phyloP scores from a whole-genome alignment of 2,329 filamentous ascomycete species.

The Metarhizium anisopliae region DNA sequence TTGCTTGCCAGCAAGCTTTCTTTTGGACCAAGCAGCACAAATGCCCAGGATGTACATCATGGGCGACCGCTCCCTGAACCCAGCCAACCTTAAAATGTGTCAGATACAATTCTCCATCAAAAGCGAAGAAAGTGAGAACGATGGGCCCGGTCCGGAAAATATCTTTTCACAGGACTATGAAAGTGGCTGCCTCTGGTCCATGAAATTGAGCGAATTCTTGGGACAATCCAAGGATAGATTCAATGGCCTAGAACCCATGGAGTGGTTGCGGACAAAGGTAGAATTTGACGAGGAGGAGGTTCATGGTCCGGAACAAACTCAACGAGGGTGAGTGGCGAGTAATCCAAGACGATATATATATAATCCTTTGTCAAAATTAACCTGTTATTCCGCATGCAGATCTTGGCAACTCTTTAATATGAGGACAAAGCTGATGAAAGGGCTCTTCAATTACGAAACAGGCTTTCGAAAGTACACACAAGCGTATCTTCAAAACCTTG shows the following conservation, averaged over 20 bases:
- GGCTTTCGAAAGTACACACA: conserved; percentile 54
- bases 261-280: conserved; percentile 55
- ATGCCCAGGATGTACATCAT: conserved; percentile 62
- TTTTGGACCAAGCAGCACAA: conserved; percentile 45
- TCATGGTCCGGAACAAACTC: conserved; percentile 40
- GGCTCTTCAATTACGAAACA: conserved; percentile 57
- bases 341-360: neutral
- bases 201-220: conserved; percentile 36
- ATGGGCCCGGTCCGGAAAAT: conserved; percentile 20
- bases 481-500: conserved; percentile 51
- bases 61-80: conserved; percentile 41
- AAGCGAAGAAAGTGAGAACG: conserved; percentile 23
- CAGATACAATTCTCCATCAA: conserved; percentile 56
- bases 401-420: conserved; percentile 58
- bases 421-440: conserved; percentile 64
- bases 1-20: conserved; percentile 51
- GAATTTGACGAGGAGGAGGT: conserved; percentile 53
- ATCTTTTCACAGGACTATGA: conserved; percentile 43
- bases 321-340: conserved; percentile 38
- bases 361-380: neutral
- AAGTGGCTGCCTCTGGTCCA: conserved; percentile 30
- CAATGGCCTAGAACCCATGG: conserved; percentile 20
- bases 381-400: conserved; percentile 22
- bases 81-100: conserved; percentile 34
- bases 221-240: conserved; percentile 11